Conservation (phyloP, 768 basidiomycete species). For the Omphalotus guepiniiformis region DNA sequence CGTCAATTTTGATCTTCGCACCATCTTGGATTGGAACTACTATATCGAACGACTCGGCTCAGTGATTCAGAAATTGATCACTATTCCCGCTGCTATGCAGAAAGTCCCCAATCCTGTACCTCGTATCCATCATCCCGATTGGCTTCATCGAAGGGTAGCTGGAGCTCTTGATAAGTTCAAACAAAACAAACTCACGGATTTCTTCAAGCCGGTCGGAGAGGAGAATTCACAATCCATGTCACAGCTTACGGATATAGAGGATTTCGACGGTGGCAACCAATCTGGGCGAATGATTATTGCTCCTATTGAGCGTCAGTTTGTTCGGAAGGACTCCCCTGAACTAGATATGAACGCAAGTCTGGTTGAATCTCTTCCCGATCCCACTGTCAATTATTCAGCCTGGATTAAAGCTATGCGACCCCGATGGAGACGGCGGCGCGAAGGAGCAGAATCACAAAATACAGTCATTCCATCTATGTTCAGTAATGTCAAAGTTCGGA, state of each 20-base stretch:
- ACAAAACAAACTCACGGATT: slow-evolving; percentile 96
- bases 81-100: slow-evolving; percentile 98
- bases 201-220: slow-evolving; percentile 56
- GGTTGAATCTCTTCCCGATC: slow-evolving; percentile 53
- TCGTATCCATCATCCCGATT: slow-evolving; percentile 93
- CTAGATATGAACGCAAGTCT: slow-evolving; percentile 30
- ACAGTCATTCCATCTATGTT: slow-evolving; percentile 71
- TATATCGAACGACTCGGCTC: slow-evolving; percentile 97
- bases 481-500: slow-evolving; percentile 50
- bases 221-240: slow-evolving; percentile 14
- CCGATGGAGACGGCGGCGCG: slow-evolving; percentile 66
- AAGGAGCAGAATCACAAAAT: slow-evolving; percentile 30
- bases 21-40: slow-evolving; percentile 97
- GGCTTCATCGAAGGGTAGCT: slow-evolving; percentile 89
- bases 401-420: slow-evolving; percentile 78
- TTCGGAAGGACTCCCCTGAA: slow-evolving; percentile 41
- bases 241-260: slow-evolving; percentile 58
- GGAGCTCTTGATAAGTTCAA: slow-evolving; percentile 94
- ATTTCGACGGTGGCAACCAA: slow-evolving; percentile 33
- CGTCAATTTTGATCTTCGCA: slow-evolving; percentile 82
- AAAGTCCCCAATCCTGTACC: slow-evolving; percentile 96
- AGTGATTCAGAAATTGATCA: slow-evolving; percentile 98
- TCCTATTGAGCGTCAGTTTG: slow-evolving; percentile 47
- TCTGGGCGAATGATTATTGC: slow-evolving; percentile 40
- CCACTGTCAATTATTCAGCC: slow-evolving; percentile 57